Percentiles rank a stretch among this genome's conserved stretches.
These are phyloP conservation scores for Viola odorata DNA, from an alignment of 345 rosid genomes.

Conservation along the genomic window DNA sequence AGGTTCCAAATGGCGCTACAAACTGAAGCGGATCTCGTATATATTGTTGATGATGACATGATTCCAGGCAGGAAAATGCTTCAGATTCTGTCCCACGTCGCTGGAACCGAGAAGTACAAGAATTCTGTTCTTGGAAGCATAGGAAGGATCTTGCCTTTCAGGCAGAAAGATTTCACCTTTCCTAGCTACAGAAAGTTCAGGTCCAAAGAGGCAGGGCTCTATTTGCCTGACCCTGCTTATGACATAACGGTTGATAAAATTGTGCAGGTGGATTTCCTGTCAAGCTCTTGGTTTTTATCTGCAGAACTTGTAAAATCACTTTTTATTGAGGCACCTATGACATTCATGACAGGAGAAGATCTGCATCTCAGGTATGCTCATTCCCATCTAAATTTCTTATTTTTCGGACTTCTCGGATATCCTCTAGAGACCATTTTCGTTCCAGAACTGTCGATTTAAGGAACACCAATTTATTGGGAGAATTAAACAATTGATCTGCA, in stretches of 20 bases:
- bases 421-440: too few species aligned
- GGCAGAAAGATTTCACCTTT: constrained; percentile 90
- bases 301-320: constrained; percentile 86
- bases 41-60: constrained; percentile 88
- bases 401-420: neutral
- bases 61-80: constrained; percentile 93
- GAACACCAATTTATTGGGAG: too few species aligned
- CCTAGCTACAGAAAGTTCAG: constrained; percentile 90
- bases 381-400: neutral
- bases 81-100: constrained; percentile 88
- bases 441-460: too few species aligned
- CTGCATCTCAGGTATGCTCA: constrained; percentile 74
- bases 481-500: too few species aligned
- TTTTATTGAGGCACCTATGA: constrained; percentile 82
- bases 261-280: constrained; percentile 94
- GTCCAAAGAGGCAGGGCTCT: constrained; percentile 93
- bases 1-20: constrained; percentile 95
- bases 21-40: constrained; percentile 84
- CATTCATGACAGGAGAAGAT: constrained; percentile 96
- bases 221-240: constrained; percentile 96
- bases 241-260: constrained; percentile 68
- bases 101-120: constrained; percentile 87
- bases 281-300: constrained; percentile 94
- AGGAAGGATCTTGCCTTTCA: constrained; percentile 89
- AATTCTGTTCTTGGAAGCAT: constrained; percentile 93